Conservation (phyloP, 768 basidiomycete genomes). For the Porpolomopsis calyptriformis region DNA sequence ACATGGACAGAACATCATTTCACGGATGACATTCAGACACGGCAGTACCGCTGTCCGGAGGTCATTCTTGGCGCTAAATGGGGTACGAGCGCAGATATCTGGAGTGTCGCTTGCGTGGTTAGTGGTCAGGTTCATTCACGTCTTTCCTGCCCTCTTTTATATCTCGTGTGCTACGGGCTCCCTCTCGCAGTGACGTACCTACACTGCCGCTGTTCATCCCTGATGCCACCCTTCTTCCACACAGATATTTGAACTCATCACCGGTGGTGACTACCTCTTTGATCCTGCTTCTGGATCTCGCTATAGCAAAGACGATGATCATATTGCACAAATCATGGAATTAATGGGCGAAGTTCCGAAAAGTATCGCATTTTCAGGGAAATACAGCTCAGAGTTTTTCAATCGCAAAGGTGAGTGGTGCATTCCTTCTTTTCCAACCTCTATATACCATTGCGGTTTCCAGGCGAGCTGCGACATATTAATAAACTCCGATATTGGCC, state of each 20-base stretch:
- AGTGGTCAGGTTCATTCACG: no score
- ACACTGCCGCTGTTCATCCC: no score
- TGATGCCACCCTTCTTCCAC: constrained; percentile 1
- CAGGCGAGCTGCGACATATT: constrained; percentile 84
- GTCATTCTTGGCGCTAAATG: constrained; percentile 95
- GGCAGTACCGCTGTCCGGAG: constrained; percentile 96
- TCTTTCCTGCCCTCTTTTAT: no score
- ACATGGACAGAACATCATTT: constrained; percentile 94
- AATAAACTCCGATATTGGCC: constrained; percentile 92
- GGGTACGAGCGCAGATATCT: constrained; percentile 92
- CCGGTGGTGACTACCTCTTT: constrained; percentile 96
- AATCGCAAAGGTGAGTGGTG: constrained; percentile 72
- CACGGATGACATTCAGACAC: constrained; percentile 96
- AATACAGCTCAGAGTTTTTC: constrained; percentile 92
- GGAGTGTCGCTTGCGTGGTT: constrained; percentile 93
- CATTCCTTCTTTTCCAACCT: background rate
- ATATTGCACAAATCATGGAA: constrained; percentile 97
- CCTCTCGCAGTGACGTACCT: no score
- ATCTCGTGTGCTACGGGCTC: no score
- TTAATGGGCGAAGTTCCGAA: constrained; percentile 85
- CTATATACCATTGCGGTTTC: background rate
- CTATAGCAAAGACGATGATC: constrained; percentile 94
- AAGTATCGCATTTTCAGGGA: constrained; percentile 75
- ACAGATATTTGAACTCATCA: constrained; percentile 89
- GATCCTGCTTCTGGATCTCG: constrained; percentile 92